Percentiles rank a stretch among this genome's conserved stretches.
phyloP scores from a whole-genome alignment of 192 early-diverging fungal species.

The Linderina pennispora region DNA sequence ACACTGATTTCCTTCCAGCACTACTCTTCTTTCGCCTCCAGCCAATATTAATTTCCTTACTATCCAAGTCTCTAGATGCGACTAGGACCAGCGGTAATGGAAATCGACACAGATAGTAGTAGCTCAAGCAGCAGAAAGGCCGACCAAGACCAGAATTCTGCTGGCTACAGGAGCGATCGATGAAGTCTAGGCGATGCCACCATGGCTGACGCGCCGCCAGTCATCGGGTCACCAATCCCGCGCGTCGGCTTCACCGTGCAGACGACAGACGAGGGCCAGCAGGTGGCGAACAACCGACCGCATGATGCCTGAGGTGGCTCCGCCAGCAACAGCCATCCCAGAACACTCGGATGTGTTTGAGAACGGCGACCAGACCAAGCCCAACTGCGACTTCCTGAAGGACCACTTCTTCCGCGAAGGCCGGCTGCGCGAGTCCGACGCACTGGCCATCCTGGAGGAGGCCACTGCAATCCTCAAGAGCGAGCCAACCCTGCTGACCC shows the following conservation, averaged over 20 bases:
- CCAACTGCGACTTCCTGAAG: conserved; percentile 79
- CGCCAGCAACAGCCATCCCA: conserved; percentile 51
- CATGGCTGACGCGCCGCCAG: too few species aligned
- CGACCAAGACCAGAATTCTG: too few species aligned
- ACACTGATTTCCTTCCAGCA: too few species aligned
- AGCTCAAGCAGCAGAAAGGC: too few species aligned
- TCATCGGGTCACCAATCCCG: too few species aligned
- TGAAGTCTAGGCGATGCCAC: too few species aligned
- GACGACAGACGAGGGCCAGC: conserved; percentile 63
- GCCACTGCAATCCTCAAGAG: conserved; percentile 73
- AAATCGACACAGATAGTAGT: too few species aligned
- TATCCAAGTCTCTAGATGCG: too few species aligned
- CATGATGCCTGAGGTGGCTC: conserved; percentile 38
- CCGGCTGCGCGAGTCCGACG: conserved; percentile 85
- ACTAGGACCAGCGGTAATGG: too few species aligned
- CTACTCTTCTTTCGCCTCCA: too few species aligned
- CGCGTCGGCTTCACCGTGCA: conserved; percentile 78
- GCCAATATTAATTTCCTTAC: too few species aligned
- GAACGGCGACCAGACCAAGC: conserved; percentile 62
- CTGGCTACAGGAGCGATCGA: too few species aligned
- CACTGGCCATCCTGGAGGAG: conserved; percentile 77
- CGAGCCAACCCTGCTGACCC: conserved; percentile 81
- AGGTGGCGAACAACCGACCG: conserved; percentile 70
- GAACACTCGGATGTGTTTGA: conserved; percentile 58
- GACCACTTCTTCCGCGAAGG: conserved; percentile 92